Base-by-base conservation (phyloP, 176 grass and related monocot species). In the Typha latifolia region DNA sequence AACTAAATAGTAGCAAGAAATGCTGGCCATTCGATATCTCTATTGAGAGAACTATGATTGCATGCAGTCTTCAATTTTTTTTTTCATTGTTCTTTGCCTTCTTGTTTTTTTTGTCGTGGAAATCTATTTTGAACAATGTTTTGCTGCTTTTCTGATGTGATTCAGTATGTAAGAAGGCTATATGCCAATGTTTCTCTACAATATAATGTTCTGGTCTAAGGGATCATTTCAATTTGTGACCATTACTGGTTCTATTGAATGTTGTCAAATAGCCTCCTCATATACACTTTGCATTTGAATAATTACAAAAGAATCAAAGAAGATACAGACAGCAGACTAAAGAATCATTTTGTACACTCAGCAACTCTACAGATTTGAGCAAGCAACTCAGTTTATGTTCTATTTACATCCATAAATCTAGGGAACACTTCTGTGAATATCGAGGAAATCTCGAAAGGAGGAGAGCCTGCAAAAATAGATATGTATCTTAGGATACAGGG, bases 341-440 rank as follows among this genome's bases (percentile, higher is more conserved):
- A 37, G 34, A 37, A 37, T 37, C 34, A 37, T 37, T 37, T 37
- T 37, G 34, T 37, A 37, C 34, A 37, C 34, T 37, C 34, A 37
- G 34, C 34, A 37, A 7, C 34, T 37, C 34, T 6, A 7, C 34
- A 37, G 7, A 37, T 37, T 37, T 4, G 4, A 37, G 34, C 24
- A 26, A 26, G n/a, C 24, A 26, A 2, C 24, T 26, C 24, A 26
- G 24, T 26, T 26, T 26, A 26, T 1, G 24, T 26, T 26, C 24
- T 26, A 26, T 26, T 26, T 26, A 26, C 24, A 37, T 37, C 34
- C 34, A 37, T 4, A 37, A 4, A 37, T 37, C 34, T 51, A 92
- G 66, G 64, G 88, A 86, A 68, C 93, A 97, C 69, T 77, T 89
- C 12, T 96, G 82, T 31, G 77, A 80, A 20, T 89, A 27, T 43